Base-by-base conservation (phyloP, 345 rosid genomes). In the Kandelia obovata region DNA sequence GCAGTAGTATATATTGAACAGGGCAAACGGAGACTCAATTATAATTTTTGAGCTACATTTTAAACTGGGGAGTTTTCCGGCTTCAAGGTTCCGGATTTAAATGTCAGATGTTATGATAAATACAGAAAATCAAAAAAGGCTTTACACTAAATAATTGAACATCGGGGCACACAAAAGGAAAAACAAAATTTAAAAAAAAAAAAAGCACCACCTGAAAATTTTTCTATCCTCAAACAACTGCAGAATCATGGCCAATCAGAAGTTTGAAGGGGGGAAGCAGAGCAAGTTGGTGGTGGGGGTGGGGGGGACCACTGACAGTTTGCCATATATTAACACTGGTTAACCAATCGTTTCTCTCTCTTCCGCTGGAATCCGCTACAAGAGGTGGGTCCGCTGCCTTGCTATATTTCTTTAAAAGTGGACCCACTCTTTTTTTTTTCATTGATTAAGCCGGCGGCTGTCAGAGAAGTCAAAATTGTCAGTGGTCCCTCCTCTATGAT, bases 361-460 rank as follows among this genome's bases (percentile, higher is more conserved):
- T 7, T 55, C 31, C 28, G 59, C 59, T 13, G 17, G 49, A 43
- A 30, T n/a, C 10, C 6, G 30, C 28, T 25, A 13, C 28, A 56
- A 15, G 1, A 7, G 2, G 9, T 70, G 77, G 83, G 65, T 15
- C 83, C 80, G 70, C 2, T 56, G 15, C 17, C 30, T 16, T 21
- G 53, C 55, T 20, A 35, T 25, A n/a, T 17, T 51, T 39, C 35
- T 47, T 34, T 21, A 5, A 13, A 0, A 35, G 73, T 83, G 84
- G 77, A 83, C 82, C 69, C 58, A 43, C 60, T 58, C 70, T 58
- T 58, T 59, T 53, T 28, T 28, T 59, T 47, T 46, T 64, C 81
- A 70, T 82, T 67, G 69, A 77, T 85, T 84, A 74, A 84, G 94
- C 91, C 92, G 97, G 96, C 94, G 91, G 97, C 94, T 88, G 88